phyloP scores from a whole-genome alignment of 192 early-diverging fungal genomes.

The Phlyctochytrium arcticum region DNA sequence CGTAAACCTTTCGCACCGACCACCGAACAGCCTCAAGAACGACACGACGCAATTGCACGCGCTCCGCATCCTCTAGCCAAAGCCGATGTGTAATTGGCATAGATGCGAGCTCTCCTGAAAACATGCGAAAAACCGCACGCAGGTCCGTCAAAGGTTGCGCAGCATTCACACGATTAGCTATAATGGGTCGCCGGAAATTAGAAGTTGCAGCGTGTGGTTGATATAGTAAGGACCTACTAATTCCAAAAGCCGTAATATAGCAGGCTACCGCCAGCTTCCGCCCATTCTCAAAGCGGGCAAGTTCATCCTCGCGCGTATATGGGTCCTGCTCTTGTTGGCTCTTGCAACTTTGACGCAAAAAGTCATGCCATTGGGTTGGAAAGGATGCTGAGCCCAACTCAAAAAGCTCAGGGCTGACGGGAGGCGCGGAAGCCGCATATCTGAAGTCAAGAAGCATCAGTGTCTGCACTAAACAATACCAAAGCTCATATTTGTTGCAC shows the following conservation, averaged over 20 bases:
- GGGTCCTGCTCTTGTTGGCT: too few species aligned
- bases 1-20: constrained; percentile 22
- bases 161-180: too few species aligned
- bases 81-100: constrained; percentile 6
- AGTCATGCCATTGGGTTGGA: constrained; percentile 19
- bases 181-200: too few species aligned
- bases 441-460: neutral
- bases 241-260: too few species aligned
- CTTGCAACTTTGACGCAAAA: too few species aligned
- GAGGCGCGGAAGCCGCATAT: neutral
- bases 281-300: too few species aligned
- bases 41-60: constrained; percentile 6
- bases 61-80: constrained; percentile 17
- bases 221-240: too few species aligned
- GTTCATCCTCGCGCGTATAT: too few species aligned
- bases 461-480: neutral
- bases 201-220: too few species aligned
- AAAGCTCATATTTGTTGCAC: neutral
- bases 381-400: constrained; percentile 10
- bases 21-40: constrained; percentile 16
- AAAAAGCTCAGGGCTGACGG: constrained; percentile 1
- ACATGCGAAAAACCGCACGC: constrained; percentile 9
- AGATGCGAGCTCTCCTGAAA: constrained; percentile 16
- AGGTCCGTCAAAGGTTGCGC: neutral
- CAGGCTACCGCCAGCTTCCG: too few species aligned